Base-by-base conservation (phyloP, 1,284 basidiomycete species). In the Amylostereum areolatum region DNA sequence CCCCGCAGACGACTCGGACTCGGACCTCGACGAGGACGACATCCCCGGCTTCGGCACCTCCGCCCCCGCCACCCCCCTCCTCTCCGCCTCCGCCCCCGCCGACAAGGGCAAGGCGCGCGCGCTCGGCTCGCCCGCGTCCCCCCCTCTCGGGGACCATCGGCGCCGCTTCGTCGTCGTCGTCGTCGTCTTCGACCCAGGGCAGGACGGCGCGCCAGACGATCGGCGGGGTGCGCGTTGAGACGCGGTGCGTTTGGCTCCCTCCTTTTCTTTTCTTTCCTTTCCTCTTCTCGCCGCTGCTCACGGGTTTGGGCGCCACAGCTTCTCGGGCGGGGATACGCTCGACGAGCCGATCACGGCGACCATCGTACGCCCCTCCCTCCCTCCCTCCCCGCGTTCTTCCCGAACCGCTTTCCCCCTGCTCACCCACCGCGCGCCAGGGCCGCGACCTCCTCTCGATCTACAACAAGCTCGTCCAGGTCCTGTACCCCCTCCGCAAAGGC, bases 341-440 rank as follows among this genome's bases (percentile, higher is more conserved):
- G 94, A 97, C 61, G 94, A 97, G 65, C 92, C 94, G 1, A 80
- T 97, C 11, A 81, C 83, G 6, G 78, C 81, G 18, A 97, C 94
- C 0, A 93, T 97, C 56, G 94, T 95, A 57, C 57, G 89, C 73
- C 31, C 25, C 10, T 39, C 47, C 43, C 11, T 42, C 35, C 46
- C 48, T 25, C 11, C 18, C 47, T 49, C 47, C 18, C 18, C 18
- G 18, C 18, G 18, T 18, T 18, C 18, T 18, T 18, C 18, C 18
- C 18, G 18, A 43, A 36, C 32, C 34, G 43, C 42, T 32, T 34
- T 18, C 18, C 18, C 18, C 18, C 18, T 18, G 18, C 18, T 18
- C 18, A 18, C 18, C 18, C 18, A 18, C 18, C 18, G 18, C 18
- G 18, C 18, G 18, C 45, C 60, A 96, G 92, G 81, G 81, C 61